phyloP scores from a whole-genome alignment of 768 basidiomycete genomes.

The Austroboletus eburneus region DNA sequence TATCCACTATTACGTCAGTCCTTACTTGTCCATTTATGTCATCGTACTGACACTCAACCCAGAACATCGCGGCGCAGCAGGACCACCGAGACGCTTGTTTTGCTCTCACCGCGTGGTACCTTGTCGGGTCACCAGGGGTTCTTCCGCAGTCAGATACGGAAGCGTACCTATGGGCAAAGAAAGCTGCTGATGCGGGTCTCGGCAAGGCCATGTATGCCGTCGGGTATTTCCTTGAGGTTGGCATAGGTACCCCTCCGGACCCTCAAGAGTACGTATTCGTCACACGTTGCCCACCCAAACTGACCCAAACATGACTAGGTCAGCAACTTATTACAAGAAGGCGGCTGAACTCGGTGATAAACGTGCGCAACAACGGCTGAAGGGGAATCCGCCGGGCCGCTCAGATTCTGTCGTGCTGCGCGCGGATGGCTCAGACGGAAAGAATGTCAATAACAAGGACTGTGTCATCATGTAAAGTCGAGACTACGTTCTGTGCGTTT shows the following conservation, averaged over 20 bases:
- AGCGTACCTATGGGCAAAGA: constrained; percentile 96
- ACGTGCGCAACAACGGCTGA: constrained; percentile 82
- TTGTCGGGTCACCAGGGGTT: constrained; percentile 96
- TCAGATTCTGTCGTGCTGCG: constrained; percentile 60
- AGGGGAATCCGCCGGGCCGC: constrained; percentile 56
- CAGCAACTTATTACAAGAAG: constrained; percentile 78
- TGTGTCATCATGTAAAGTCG: constrained; percentile 77
- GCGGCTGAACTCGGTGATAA: constrained; percentile 93
- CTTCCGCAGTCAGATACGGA: constrained; percentile 98
- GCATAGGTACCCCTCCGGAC: constrained; percentile 74
- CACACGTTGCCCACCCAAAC: constrained; percentile 1
- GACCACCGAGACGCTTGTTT: constrained; percentile 97
- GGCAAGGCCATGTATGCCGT: constrained; percentile 97
- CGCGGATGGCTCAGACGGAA: constrained; percentile 44
- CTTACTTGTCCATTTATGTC: constrained; percentile 2
- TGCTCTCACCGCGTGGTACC: constrained; percentile 97
- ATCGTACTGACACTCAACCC: constrained; percentile 12
- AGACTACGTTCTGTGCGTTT: not conserved
- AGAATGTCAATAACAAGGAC: constrained; percentile 62
- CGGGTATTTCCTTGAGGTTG: constrained; percentile 96
- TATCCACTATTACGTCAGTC: constrained; percentile 97
- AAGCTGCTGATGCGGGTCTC: constrained; percentile 87
- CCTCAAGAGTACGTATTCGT: constrained; percentile 53
- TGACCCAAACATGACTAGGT: constrained; percentile 37
- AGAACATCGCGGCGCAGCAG: constrained; percentile 99